Evolutionary conservation across 306 rosid genomes (phyloP), one percentile per base, ranked within the genome.

Genomic region (Lablab purpureus): DNA sequence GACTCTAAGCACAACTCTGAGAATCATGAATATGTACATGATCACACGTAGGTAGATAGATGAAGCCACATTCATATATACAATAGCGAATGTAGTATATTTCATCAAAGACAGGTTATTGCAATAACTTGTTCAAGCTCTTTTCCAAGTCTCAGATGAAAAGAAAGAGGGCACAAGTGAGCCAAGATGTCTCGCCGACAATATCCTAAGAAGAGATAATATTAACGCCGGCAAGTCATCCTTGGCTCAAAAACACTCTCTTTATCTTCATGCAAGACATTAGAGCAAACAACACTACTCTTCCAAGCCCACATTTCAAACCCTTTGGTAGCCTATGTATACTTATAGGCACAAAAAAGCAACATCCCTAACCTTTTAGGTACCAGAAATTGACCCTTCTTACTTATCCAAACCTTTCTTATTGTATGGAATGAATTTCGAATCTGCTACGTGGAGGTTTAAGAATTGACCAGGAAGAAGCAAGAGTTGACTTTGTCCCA

Each of bases 171-270:
- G 55, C 74, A 77, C 68, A 67, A 1, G 0, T 82, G 87, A 80
- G 73, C 74, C 46, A 1, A 15, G 82, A 84, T 13, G 5, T 2
- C 74, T 79, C 46, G 12, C 87, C 87, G 50, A 22, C 76, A 71
- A 70, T 9, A 34, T 30, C 37, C 49, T 12, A 3, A 23, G 1
- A 19, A 10, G 60, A 55, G 46, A 40, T 10, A 5, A 18, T 1
- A 4, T 5, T 7, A 68, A 58, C n/a, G 81, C 73, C 86, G 83
- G 80, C 77, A 82, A 77, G 79, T 83, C 86, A 83, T 83, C 81
- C 84, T 79, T 67, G 87, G 73, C 84, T 84, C 84, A 76, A 58
- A 71, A 71, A 19, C 67, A 67, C 73, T 80, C 81, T 74, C 68
- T 54, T 67, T 60, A 27, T 51, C 87, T 25, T 70, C 79, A 43